phyloP scores from a whole-genome alignment of 2,329 filamentous ascomycete genomes.

The Falciphora oryzae region DNA sequence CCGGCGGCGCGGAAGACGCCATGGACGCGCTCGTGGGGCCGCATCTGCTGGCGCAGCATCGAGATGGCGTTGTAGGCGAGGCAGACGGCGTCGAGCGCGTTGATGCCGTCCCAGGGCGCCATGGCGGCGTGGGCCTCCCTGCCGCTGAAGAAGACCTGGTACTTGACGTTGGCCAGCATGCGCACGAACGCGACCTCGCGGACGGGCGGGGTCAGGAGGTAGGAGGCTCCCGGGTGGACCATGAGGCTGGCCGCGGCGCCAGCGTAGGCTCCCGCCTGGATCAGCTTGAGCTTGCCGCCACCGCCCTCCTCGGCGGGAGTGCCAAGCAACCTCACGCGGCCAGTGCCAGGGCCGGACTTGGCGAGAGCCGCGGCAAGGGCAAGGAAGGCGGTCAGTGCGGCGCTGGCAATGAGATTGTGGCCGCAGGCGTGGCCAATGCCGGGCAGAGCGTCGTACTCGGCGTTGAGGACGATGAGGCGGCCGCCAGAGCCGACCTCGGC shows the following conservation, averaged over 20 bases:
- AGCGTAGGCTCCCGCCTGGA: slow-evolving; percentile 35
- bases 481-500: slow-evolving; percentile 20
- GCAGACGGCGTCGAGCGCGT: slow-evolving; percentile 41
- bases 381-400: slow-evolving; percentile 30
- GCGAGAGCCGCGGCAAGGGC: slow-evolving; percentile 22
- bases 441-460: slow-evolving; percentile 25
- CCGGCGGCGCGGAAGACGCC: slow-evolving; percentile 37
- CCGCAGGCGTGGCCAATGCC: slow-evolving; percentile 36
- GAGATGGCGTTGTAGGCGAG: slow-evolving; percentile 31
- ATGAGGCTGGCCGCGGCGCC: slow-evolving; percentile 33
- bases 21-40: slow-evolving; percentile 43
- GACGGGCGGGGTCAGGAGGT: slow-evolving; percentile 4
- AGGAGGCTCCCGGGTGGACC: slow-evolving; percentile 27
- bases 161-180: slow-evolving; percentile 19
- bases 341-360: slow-evolving; percentile 15
- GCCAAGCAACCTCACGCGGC: slow-evolving; percentile 28
- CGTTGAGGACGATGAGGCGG: slow-evolving; percentile 18
- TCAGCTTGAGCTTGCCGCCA: slow-evolving; percentile 38
- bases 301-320: slow-evolving; percentile 39
- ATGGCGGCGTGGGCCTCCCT: slow-evolving; percentile 38
- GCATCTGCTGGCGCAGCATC: slow-evolving; percentile 41
- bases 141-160: slow-evolving; percentile 32
- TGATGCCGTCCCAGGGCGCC: slow-evolving; percentile 40
- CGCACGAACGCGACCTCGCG: slow-evolving; percentile 15
- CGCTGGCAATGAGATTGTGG: slow-evolving; percentile 36